phyloP scores from a whole-genome alignment of 2,329 filamentous ascomycete species.

The Paecilomyces sp. region DNA sequence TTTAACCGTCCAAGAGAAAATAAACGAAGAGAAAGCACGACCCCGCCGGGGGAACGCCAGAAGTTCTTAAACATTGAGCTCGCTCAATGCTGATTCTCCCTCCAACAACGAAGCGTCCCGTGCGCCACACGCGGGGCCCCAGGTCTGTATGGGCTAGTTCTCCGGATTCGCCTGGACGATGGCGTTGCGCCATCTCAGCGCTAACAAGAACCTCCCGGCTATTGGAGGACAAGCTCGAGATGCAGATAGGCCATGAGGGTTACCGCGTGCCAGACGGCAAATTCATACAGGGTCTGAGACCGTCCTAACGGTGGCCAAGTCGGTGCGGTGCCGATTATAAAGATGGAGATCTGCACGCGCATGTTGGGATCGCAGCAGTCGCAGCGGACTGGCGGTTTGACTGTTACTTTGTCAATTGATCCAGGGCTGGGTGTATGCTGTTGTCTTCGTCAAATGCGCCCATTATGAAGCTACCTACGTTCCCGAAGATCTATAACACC shows the following conservation, averaged over 20 bases:
- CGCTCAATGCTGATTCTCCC: neutral
- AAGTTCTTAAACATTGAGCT: neutral
- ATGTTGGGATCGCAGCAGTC: neutral
- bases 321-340: neutral
- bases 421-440: neutral
- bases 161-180: neutral
- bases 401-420: neutral
- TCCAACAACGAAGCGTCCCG: neutral
- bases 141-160: neutral
- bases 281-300: neutral
- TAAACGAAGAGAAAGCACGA: neutral
- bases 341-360: neutral
- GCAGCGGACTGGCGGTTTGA: neutral
- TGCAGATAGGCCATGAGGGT: neutral
- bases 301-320: neutral
- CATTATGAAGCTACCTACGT: conserved; percentile 13
- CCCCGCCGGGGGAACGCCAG: neutral
- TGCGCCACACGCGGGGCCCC: neutral
- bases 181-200: neutral
- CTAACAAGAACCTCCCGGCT: neutral
- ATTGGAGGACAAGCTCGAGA: neutral
- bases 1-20: neutral
- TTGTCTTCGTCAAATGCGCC: conserved; percentile 2
- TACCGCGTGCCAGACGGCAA: neutral
- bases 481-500: conserved; percentile 49